Percentiles rank a stretch among this genome's conserved stretches.
These are phyloP conservation scores for Coniferiporia weirii DNA, from an alignment of 1,284 basidiomycete species.

Conservation along the genomic window DNA sequence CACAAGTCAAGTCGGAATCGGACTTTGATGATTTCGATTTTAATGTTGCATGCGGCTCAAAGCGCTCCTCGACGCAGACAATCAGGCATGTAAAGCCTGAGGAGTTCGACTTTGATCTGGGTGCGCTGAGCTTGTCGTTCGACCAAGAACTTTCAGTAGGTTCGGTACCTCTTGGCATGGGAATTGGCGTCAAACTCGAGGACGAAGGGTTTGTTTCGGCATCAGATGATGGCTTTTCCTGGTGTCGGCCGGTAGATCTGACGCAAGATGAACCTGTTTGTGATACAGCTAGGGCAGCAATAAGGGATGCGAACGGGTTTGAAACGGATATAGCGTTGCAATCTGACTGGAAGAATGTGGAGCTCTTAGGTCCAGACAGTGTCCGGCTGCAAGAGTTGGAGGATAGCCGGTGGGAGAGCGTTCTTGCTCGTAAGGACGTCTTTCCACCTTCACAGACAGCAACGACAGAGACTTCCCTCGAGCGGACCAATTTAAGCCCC, in stretches of 20 bases:
- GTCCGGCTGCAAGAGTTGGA: slow-evolving; percentile 42
- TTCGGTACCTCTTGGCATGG: slow-evolving; percentile 27
- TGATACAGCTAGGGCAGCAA: background rate
- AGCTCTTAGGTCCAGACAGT: slow-evolving; percentile 45
- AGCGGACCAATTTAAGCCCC: background rate
- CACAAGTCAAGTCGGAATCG: slow-evolving; percentile 54
- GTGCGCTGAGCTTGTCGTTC: slow-evolving; percentile 23
- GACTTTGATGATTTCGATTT: slow-evolving; percentile 38
- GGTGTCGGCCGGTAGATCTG: slow-evolving; percentile 13
- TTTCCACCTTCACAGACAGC: background rate
- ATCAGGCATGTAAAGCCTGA: slow-evolving; percentile 39
- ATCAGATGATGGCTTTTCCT: background rate
- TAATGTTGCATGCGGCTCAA: slow-evolving; percentile 39
- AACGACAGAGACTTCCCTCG: background rate
- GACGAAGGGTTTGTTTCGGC: slow-evolving; percentile 1
- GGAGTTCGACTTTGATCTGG: slow-evolving; percentile 30
- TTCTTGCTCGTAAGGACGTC: background rate
- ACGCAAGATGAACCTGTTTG: slow-evolving; percentile 2
- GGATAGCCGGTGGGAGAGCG: slow-evolving; percentile 20
- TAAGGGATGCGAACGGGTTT: background rate
- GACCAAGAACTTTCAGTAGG: slow-evolving; percentile 23
- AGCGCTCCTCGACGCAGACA: slow-evolving; percentile 29
- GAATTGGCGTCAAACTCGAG: slow-evolving; percentile 11
- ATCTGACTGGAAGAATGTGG: slow-evolving; percentile 41
- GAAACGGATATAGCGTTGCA: slow-evolving; percentile 11